phyloP scores from a whole-genome alignment of 768 basidiomycete genomes.

The Trametes cubensis region DNA sequence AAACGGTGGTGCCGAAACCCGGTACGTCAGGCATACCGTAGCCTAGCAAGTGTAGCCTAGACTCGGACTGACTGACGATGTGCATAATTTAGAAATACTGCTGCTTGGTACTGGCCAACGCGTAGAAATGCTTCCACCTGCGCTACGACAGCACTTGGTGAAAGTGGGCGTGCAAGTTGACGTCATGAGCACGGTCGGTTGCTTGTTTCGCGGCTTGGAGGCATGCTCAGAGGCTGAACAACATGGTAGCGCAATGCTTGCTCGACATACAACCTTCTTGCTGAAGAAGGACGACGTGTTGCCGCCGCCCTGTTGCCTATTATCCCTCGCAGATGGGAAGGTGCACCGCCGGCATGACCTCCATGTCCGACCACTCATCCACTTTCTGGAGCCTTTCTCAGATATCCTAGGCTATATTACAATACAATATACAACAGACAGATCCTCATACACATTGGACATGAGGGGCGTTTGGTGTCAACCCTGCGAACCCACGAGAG shows the following conservation, averaged over 20 bases:
- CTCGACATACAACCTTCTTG: conserved; percentile 90
- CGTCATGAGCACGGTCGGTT: conserved; percentile 80
- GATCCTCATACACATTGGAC: too few species aligned
- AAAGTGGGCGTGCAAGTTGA: conserved; percentile 85
- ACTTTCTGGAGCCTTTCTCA: background rate
- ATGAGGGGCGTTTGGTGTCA: conserved; percentile 4
- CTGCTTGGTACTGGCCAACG: conserved; percentile 84
- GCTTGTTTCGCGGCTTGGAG: background rate
- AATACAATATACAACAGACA: background rate
- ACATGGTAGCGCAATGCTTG: conserved; percentile 79
- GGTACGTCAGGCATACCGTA: conserved; percentile 53
- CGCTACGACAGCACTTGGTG: conserved; percentile 66
- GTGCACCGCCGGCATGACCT: conserved; percentile 12
- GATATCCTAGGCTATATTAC: background rate
- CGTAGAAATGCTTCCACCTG: conserved; percentile 68
- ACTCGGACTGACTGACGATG: background rate
- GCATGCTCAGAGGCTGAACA: background rate
- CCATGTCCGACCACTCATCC: background rate
- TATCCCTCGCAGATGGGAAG: conserved; percentile 37
- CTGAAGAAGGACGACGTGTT: conserved; percentile 92
- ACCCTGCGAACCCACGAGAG: background rate
- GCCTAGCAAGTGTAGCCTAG: background rate
- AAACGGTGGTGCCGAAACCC: conserved; percentile 81
- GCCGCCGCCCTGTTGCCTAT: conserved; percentile 88
- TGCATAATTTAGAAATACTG: conserved; percentile 70